Conservation (phyloP, 192 early-diverging fungal genomes). For the Coemansia aciculifera region DNA sequence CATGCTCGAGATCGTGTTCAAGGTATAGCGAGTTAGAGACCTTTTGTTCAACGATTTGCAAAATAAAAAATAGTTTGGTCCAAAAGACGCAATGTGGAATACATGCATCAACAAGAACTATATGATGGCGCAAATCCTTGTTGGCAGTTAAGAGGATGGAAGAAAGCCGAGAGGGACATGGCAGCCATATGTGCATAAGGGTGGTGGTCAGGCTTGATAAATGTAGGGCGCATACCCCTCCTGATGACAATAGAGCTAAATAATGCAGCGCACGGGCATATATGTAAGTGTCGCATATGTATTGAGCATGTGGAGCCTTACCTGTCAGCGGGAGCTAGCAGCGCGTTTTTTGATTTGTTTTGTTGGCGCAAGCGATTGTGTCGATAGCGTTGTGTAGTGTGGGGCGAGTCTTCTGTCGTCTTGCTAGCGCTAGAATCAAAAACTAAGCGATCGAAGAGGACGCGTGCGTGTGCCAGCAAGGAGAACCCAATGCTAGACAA, state of each 20-base stretch:
- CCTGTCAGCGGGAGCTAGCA: slow-evolving; percentile 12
- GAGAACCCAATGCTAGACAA: not conserved
- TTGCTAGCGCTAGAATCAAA: not conserved
- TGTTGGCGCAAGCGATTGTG: not conserved
- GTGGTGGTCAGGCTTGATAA: not conserved
- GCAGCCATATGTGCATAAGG: not conserved
- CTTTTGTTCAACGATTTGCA: not conserved
- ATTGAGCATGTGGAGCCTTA: slow-evolving; percentile 3
- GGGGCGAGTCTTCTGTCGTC: not conserved
- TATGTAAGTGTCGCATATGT: slow-evolving; percentile 9
- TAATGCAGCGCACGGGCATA: slow-evolving; percentile 12
- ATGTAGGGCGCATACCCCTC: not conserved
- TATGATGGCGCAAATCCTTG: not conserved
- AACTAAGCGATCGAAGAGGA: not conserved
- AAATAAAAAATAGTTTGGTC: not conserved
- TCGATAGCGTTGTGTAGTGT: slow-evolving; percentile 5
- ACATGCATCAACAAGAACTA: not conserved
- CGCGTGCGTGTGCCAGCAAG: not conserved
- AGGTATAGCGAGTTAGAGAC: not conserved
- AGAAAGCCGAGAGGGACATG: not conserved
- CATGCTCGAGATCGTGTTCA: not conserved
- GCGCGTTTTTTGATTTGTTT: not conserved
- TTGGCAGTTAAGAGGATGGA: not conserved
- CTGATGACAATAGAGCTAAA: slow-evolving; percentile 2
- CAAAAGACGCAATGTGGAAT: not conserved